These are phyloP conservation scores for Sporothrix inflata DNA, from an alignment of 2,329 filamentous ascomycete species.

Conservation along the genomic window DNA sequence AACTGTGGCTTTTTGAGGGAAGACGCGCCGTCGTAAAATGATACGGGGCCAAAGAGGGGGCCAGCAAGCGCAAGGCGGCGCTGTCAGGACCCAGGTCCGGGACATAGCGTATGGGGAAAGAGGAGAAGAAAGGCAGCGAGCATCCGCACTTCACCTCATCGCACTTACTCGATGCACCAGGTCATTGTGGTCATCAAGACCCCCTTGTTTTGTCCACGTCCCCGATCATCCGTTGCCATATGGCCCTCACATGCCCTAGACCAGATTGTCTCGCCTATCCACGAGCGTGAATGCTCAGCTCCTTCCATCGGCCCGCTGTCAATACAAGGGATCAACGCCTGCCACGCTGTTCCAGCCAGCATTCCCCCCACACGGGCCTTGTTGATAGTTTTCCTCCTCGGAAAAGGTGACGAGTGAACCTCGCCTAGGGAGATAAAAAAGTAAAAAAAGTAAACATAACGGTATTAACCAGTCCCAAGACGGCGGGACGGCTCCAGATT, in stretches of 20 bases:
- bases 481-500: conserved; percentile 2
- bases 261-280: neutral
- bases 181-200: neutral
- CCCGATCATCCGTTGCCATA: neutral
- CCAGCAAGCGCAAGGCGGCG: too few relatives aligned
- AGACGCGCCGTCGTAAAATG: too few relatives aligned
- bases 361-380: neutral
- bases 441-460: neutral
- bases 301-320: neutral
- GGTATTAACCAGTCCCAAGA: neutral
- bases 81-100: neutral
- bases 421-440: neutral
- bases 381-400: neutral
- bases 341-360: neutral
- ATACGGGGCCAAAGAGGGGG: too few relatives aligned
- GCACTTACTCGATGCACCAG: neutral
- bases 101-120: neutral
- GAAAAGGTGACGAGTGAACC: neutral
- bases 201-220: neutral
- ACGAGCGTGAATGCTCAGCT: neutral
- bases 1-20: neutral
- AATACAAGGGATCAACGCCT: neutral
- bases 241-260: neutral
- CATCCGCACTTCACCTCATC: neutral
- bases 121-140: neutral